Conservation (phyloP, 352 stramenopile species). For the Phytophthora multivora region DNA sequence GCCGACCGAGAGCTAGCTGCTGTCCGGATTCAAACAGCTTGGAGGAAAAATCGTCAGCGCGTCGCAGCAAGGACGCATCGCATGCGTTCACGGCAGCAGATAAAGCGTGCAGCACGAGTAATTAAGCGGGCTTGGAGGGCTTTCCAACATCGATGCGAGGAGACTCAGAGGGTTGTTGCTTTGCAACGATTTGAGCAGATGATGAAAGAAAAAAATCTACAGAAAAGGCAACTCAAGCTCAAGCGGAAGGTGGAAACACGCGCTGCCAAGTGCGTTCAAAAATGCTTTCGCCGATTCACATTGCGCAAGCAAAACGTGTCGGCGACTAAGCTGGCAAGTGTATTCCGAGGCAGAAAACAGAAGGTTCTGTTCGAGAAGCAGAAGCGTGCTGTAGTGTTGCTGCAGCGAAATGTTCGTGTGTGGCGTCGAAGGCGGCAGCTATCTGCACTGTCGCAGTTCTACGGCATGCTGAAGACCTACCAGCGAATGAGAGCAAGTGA, state of each 20-base stretch:
- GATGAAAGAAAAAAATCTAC: constrained; percentile 36
- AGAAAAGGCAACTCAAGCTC: constrained; percentile 24
- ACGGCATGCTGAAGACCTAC: constrained; percentile 46
- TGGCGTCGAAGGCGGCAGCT: constrained; percentile 46
- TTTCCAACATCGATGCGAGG: constrained; percentile 19
- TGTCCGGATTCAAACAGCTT: constrained; percentile 39
- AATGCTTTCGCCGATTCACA: constrained; percentile 31
- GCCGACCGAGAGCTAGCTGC: constrained; percentile 32
- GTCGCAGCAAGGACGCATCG: constrained; percentile 8
- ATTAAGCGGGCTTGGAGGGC: constrained; percentile 32
- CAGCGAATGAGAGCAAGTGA: constrained; percentile 35
- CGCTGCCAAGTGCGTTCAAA: constrained; percentile 37
- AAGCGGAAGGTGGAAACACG: constrained; percentile 38
- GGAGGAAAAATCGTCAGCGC: constrained; percentile 14
- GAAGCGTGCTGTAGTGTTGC: constrained; percentile 19
- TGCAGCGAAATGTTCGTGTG: constrained; percentile 50
- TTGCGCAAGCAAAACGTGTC: constrained; percentile 20
- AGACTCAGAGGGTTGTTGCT: constrained; percentile 30
- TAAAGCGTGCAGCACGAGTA: constrained; percentile 18
- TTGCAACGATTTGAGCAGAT: constrained; percentile 43
- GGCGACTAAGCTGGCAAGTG: constrained; percentile 39
- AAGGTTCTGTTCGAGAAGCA: constrained; percentile 26
- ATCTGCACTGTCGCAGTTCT: constrained; percentile 36
- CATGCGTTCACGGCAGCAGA: constrained; percentile 17
- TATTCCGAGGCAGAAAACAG: constrained; percentile 32